Base-by-base conservation (phyloP, 169 alveolate genomes). In the Theileria parva region DNA sequence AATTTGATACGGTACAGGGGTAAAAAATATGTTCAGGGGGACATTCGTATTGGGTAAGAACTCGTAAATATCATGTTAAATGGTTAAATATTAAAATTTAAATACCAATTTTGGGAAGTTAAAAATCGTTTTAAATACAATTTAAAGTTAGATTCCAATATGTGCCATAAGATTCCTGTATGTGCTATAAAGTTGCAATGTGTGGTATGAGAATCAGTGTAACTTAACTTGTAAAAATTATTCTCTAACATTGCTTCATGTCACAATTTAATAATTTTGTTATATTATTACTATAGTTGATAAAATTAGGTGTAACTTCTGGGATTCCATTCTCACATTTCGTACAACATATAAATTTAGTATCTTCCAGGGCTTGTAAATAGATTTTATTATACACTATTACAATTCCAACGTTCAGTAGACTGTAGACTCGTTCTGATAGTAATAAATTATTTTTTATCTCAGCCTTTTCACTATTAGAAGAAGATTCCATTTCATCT, bases 401-500 rank as follows among this genome's bases (percentile, higher is more conserved):
- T 1, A 65, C 74, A 13, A 81, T 13, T 8, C 80, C 86, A 15
- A 67, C 57, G 51, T 81, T 67, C 0, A 39, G 61, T 3, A 67
- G 15, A 19, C 57, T 74, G 68, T 44, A 81, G 21, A 79, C 68
- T 7, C 76, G 28, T 69, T 79, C 85, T n/a, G 23, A 78, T 11
- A 75, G 48, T 37, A 21, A 6, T 65, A 65, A 48, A 13, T 65
- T 48, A 21, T 65, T 25, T 6, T 19, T 37, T 25, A 65, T 48
- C 17, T 44, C 53, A 7, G 8, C 2, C 12, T 44, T 44, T 44
- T 13, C 53, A 44, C 8, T 7, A 13, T 44, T 44, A 44, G 53
- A 44, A 44, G 17, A 7, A 44, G 53, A 44, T 44, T 44, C 53
- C 53, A 44, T 44, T 44, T 44, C 15, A 44, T 11, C 53, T 4